Evolutionary conservation across 2,329 filamentous ascomycete genomes (phyloP).

Genomic region (Fusarium miscanthi): DNA sequence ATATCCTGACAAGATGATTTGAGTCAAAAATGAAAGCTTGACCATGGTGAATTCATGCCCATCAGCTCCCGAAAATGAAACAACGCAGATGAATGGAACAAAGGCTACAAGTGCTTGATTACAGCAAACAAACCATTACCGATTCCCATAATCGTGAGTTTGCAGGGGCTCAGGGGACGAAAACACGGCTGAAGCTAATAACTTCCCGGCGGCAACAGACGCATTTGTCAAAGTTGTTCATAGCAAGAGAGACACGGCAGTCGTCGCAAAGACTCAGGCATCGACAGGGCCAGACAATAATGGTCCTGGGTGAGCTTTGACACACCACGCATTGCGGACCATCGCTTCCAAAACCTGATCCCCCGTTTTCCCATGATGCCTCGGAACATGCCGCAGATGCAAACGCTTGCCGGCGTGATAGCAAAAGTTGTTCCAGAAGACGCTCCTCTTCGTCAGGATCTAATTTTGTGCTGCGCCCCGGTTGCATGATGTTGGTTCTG

Average conservation of each 20-base stretch:
- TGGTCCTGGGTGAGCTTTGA: constrained; percentile 83
- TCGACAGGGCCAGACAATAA: constrained; percentile 96
- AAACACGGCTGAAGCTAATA: constrained; percentile 88
- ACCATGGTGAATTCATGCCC: constrained; percentile 12
- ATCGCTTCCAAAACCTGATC: constrained; percentile 74
- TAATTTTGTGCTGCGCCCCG: constrained; percentile 54
- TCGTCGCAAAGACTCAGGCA: constrained; percentile 96
- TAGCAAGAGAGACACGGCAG: constrained; percentile 89
- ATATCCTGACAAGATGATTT: constrained; percentile 11
- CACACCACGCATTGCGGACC: constrained; percentile 94
- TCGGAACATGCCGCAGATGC: constrained; percentile 20
- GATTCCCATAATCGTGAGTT: not conserved
- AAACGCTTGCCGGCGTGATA: constrained; percentile 58
- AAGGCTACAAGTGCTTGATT: constrained; percentile 45
- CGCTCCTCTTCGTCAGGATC: constrained; percentile 69
- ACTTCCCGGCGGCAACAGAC: constrained; percentile 93
- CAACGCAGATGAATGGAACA: not conserved
- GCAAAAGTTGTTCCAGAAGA: constrained; percentile 69
- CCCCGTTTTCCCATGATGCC: constrained; percentile 74
- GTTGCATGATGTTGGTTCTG: constrained; percentile 13
- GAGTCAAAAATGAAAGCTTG: constrained; percentile 1
- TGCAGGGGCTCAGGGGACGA: constrained; percentile 69
- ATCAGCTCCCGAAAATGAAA: constrained; percentile 27
- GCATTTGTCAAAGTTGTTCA: constrained; percentile 97
- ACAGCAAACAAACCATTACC: not conserved